phyloP scores from a whole-genome alignment of 805 yeast species.

The Ogataea pignaliae region DNA sequence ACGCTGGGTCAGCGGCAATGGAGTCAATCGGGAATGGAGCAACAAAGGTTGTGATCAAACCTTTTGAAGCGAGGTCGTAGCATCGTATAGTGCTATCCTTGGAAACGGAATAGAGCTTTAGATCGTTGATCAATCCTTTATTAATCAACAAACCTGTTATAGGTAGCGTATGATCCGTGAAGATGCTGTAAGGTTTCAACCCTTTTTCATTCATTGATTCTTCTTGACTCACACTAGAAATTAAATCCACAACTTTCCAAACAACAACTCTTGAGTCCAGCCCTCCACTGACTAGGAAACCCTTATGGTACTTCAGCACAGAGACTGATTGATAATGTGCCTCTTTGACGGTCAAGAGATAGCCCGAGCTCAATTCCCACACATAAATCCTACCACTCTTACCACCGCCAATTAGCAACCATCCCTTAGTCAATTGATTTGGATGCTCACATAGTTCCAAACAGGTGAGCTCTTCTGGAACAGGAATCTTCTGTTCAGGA shows the following conservation, averaged over 20 bases:
- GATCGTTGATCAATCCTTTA: conserved; percentile 52
- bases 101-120: conserved; percentile 65
- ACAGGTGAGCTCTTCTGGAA: conserved; percentile 74
- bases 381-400: conserved; percentile 70
- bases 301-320: conserved; percentile 56
- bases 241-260: conserved; percentile 67
- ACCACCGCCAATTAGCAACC: conserved; percentile 72
- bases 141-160: conserved; percentile 38
- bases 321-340: conserved; percentile 81
- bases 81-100: conserved; percentile 71
- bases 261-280: conserved; percentile 73
- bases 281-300: conserved; percentile 71
- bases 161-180: conserved; percentile 56
- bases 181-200: conserved; percentile 52
- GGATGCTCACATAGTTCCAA: conserved; percentile 40
- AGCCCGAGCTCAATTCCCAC: conserved; percentile 84
- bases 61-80: conserved; percentile 47
- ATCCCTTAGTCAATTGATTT: conserved; percentile 23
- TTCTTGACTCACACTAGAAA: conserved; percentile 26
- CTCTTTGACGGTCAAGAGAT: conserved; percentile 64
- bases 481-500: conserved; percentile 72
- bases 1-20: conserved; percentile 71
- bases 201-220: conserved; percentile 26
- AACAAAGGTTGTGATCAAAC: conserved; percentile 67
- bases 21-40: conserved; percentile 52